Base-by-base conservation (phyloP, 306 rosid species). In the Pyrus pyrifolia region DNA sequence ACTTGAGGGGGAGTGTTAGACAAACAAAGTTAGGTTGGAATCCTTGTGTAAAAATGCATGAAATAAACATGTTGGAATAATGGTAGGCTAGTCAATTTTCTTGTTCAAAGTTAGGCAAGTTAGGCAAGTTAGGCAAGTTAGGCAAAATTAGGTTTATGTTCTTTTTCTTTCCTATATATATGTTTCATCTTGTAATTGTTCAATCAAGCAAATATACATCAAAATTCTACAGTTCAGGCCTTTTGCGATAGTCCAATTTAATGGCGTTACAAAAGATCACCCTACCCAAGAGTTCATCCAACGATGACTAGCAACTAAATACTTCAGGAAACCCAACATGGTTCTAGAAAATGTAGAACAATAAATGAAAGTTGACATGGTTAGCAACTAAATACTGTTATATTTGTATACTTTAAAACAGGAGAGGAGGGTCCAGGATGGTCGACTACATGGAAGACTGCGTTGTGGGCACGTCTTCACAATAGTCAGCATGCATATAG, bases 341-440 rank as follows among this genome's bases (percentile, higher is more conserved):
- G 30, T 11, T 58, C 63, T 58, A 22, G 17, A 17, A 8, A 22
- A 58, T 10, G 6, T 61, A 14, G 38, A 27, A 6, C 17, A 61
- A 13, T 63, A 15, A 17, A 63, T 30, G 42, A 63, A 62, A 63
- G 19, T 25, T 29, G 14, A 60, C 66, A 29, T 60, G 66, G 25
- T 58, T 49, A 15, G 55, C 4, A 49, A 49, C 19, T 15, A 15
- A 49, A 17, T 49, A 4, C 55, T 49, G 55, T 49, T 21, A 49
- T 49, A 15, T 74, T 13, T 73, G 70, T 76, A 11, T 55, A 8
- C n/a, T 5, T 57, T 57, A 9, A 44, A 72, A 81, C 86, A 95
- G 97, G 98, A 71, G 97, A 89, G 64, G 98, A 95, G 1, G 97
- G 98, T 79, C 97, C 98, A n/a, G 98, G 96, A 70, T 95, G 98